Conservation (phyloP, 805 yeast genomes). For the Myxozyma kluyveri region DNA sequence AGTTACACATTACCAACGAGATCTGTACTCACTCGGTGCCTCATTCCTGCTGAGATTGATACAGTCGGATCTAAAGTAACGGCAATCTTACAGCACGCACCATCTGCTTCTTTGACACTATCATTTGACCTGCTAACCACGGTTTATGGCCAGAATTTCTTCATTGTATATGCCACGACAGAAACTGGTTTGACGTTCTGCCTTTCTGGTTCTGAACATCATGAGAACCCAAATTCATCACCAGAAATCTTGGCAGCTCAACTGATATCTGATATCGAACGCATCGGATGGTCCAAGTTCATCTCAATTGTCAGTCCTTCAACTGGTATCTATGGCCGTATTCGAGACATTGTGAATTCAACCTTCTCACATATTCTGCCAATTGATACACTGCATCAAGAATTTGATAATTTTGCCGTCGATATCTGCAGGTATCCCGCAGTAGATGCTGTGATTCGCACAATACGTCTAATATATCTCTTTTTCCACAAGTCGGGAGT, state of each 20-base stretch:
- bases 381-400: constrained; percentile 19
- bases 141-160: constrained; percentile 12
- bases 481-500: constrained; percentile 20
- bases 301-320: constrained; percentile 17
- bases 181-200: constrained; percentile 20
- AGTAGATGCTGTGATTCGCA: constrained; percentile 15
- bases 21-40: neutral
- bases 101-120: constrained; percentile 16
- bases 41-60: constrained; percentile 24
- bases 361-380: constrained; percentile 20
- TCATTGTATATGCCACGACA: constrained; percentile 25
- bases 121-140: constrained; percentile 24
- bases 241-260: constrained; percentile 15
- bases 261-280: constrained; percentile 11
- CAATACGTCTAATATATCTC: constrained; percentile 14
- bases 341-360: neutral
- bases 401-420: constrained; percentile 14
- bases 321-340: constrained; percentile 4
- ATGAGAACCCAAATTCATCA: constrained; percentile 9
- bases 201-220: constrained; percentile 10
- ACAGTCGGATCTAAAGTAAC: constrained; percentile 10
- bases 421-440: constrained; percentile 19
- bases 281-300: constrained; percentile 16
- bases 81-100: constrained; percentile 9
- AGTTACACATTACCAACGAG: constrained; percentile 15